Conservation (phyloP, 2,329 filamentous ascomycete species). For the Arthroderma uncinatum region DNA sequence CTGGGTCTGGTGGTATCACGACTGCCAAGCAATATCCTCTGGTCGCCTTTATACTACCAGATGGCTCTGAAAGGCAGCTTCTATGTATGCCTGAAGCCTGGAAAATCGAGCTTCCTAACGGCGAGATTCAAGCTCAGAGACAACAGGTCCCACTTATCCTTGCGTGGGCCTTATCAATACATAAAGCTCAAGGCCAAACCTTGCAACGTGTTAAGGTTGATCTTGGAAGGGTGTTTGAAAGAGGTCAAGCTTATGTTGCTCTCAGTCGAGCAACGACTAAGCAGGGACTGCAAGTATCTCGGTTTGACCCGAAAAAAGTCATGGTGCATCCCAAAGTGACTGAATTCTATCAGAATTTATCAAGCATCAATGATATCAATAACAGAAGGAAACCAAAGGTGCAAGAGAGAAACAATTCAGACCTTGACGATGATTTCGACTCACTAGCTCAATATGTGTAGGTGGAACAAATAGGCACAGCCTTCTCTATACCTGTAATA, state of each 20-base stretch:
- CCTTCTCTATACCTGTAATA: neutral
- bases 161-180: conserved; percentile 93
- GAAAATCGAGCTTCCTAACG: conserved; percentile 95
- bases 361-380: conserved; percentile 29
- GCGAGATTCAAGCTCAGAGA: conserved; percentile 82
- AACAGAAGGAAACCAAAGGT: neutral
- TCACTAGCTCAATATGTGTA: conserved; percentile 2
- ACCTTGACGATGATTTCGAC: neutral
- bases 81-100: conserved; percentile 80
- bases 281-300: conserved; percentile 71
- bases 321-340: conserved; percentile 86
- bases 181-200: conserved; percentile 95
- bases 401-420: neutral
- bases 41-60: conserved; percentile 69
- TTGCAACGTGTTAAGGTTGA: conserved; percentile 90
- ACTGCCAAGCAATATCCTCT: conserved; percentile 59
- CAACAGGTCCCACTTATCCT: conserved; percentile 77
- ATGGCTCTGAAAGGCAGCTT: conserved; percentile 64
- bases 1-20: conserved; percentile 31
- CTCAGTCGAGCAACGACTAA: conserved; percentile 85
- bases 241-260: conserved; percentile 94
- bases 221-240: conserved; percentile 84
- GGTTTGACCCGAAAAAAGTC: conserved; percentile 82
- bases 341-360: conserved; percentile 72
- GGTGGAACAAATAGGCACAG: neutral